These are phyloP conservation scores for Colletotrichum sansevieriae DNA, from an alignment of 2,329 filamentous ascomycete species.

Conservation along the genomic window DNA sequence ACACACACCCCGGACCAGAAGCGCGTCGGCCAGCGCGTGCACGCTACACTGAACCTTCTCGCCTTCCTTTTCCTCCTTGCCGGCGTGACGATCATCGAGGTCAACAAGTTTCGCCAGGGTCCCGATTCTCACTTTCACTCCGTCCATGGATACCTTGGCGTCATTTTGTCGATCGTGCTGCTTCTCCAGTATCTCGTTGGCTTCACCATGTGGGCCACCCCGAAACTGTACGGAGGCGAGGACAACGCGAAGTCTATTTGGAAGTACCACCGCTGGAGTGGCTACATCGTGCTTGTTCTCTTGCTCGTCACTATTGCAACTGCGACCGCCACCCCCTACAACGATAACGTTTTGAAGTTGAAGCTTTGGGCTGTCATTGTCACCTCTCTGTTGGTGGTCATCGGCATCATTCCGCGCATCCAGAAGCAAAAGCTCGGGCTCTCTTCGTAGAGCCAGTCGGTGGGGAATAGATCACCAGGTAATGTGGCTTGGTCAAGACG, in stretches of 20 bases:
- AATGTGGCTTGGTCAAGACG: no score
- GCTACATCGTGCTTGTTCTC: slow-evolving; percentile 79
- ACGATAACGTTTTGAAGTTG: slow-evolving; percentile 75
- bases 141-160: slow-evolving; percentile 85
- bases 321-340: slow-evolving; percentile 83
- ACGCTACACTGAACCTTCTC: slow-evolving; percentile 78
- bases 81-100: slow-evolving; percentile 79
- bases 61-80: slow-evolving; percentile 72
- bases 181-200: slow-evolving; percentile 82
- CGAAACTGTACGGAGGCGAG: slow-evolving; percentile 80
- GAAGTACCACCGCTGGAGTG: slow-evolving; percentile 87
- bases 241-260: slow-evolving; percentile 86
- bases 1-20: slow-evolving; percentile 85
- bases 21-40: slow-evolving; percentile 67
- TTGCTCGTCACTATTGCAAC: slow-evolving; percentile 80
- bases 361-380: slow-evolving; percentile 81
- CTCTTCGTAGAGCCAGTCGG: neutral
- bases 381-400: slow-evolving; percentile 73
- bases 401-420: slow-evolving; percentile 82
- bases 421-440: slow-evolving; percentile 84
- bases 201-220: slow-evolving; percentile 84
- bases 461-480: no score
- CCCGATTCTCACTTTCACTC: slow-evolving; percentile 80
- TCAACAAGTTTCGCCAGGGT: slow-evolving; percentile 82
- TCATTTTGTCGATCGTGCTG: slow-evolving; percentile 78